Percentiles rank a stretch among this genome's conserved stretches.
These are phyloP conservation scores for Cystobasidium slooffiae DNA, from an alignment of 1,284 basidiomycete species.

Conservation along the genomic window DNA sequence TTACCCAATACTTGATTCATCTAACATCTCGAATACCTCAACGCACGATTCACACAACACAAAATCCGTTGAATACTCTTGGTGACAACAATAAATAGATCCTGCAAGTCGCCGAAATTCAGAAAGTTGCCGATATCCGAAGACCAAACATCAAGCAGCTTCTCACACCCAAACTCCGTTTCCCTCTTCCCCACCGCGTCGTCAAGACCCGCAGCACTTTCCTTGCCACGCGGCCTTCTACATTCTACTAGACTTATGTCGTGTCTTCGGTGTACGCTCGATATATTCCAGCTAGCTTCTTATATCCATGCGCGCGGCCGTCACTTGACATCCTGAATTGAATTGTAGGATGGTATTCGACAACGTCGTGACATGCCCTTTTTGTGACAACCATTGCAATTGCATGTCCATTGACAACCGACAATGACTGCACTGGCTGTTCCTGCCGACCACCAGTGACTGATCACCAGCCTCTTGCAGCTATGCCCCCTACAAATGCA, in stretches of 20 bases:
- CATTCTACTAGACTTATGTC: constrained; percentile 60
- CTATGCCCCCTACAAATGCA: too few species aligned
- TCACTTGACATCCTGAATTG: too few species aligned
- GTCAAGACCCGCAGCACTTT: constrained; percentile 58
- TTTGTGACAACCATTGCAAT: too few species aligned
- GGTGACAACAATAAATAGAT: constrained; percentile 63
- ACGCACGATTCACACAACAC: not conserved
- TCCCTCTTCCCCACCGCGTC: constrained; percentile 93
- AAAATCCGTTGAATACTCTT: constrained; percentile 49
- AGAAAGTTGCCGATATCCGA: constrained; percentile 90
- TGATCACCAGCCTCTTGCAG: too few species aligned
- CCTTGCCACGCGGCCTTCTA: constrained; percentile 59
- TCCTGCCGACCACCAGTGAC: too few species aligned
- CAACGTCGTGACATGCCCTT: too few species aligned
- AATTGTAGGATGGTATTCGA: too few species aligned
- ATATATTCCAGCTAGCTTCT: too few species aligned
- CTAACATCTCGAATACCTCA: not conserved
- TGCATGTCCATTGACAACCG: too few species aligned
- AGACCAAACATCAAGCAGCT: constrained; percentile 74
- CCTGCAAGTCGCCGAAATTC: constrained; percentile 88
- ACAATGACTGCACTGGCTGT: too few species aligned
- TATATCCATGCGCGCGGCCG: too few species aligned
- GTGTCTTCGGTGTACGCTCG: too few species aligned
- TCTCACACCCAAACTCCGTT: constrained; percentile 84
- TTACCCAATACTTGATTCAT: not conserved